Evolutionary conservation across 2,329 filamentous ascomycete species (phyloP).

Genomic region (Pseudogymnoascus sp.): DNA sequence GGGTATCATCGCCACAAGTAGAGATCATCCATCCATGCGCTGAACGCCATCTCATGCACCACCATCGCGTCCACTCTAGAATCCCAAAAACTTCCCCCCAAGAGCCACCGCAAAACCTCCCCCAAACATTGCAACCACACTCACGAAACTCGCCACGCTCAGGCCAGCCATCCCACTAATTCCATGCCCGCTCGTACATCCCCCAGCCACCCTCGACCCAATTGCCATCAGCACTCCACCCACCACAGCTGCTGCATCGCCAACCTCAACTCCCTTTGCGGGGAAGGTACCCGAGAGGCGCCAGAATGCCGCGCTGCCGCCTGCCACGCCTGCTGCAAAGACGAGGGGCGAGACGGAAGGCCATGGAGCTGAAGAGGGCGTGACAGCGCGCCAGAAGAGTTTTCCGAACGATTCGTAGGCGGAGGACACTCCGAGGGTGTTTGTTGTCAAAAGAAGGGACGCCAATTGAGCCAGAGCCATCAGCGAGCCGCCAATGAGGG

Average conservation of each 20-base stretch:
- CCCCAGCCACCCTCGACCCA: slow-evolving; percentile 54
- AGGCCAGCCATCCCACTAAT: slow-evolving; percentile 59
- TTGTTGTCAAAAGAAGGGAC: slow-evolving; percentile 44
- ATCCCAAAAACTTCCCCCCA: neutral
- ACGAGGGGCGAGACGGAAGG: slow-evolving; percentile 26
- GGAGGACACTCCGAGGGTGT: slow-evolving; percentile 52
- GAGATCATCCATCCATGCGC: neutral
- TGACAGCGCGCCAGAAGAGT: slow-evolving; percentile 40
- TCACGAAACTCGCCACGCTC: slow-evolving; percentile 53
- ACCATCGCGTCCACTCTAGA: neutral
- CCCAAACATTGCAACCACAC: slow-evolving; percentile 50
- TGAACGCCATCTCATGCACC: neutral
- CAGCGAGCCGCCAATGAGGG: slow-evolving; percentile 44
- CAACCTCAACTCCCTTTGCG: slow-evolving; percentile 24
- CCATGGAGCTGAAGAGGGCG: slow-evolving; percentile 28
- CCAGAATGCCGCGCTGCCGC: slow-evolving; percentile 37
- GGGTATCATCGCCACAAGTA: neutral
- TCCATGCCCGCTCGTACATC: slow-evolving; percentile 62
- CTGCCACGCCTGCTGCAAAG: slow-evolving; percentile 45
- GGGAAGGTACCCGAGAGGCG: slow-evolving; percentile 26
- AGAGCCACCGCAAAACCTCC: slow-evolving; percentile 35
- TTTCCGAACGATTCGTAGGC: slow-evolving; percentile 54
- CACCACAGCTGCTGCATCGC: slow-evolving; percentile 35
- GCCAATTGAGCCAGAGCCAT: slow-evolving; percentile 51
- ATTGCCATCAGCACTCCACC: slow-evolving; percentile 53